These are phyloP conservation scores for Ceratobasidium sp. DNA, from an alignment of 1,284 basidiomycete species.

Conservation along the genomic window DNA sequence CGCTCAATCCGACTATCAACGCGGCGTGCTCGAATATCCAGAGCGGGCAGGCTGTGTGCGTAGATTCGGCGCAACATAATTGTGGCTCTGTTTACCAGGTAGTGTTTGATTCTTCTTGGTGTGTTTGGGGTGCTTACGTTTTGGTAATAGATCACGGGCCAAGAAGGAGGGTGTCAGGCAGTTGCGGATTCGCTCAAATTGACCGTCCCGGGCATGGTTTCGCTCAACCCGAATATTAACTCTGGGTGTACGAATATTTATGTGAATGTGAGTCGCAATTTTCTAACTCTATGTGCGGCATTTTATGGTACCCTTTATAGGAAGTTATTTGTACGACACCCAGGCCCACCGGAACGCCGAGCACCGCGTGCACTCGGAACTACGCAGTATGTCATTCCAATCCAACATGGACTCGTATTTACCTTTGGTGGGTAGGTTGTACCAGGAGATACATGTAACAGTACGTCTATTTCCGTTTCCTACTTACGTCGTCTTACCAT, in stretches of 20 bases:
- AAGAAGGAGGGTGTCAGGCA: neutral
- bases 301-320: no score
- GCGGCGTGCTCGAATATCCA: slow-evolving; percentile 15
- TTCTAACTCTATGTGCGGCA: no score
- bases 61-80: slow-evolving; percentile 4
- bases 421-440: neutral
- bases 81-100: slow-evolving; percentile 7
- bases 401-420: neutral
- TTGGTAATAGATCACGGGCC: neutral
- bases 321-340: no score
- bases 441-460: no score
- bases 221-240: slow-evolving; percentile 17
- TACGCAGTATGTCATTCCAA: neutral
- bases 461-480: no score
- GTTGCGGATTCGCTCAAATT: slow-evolving; percentile 11
- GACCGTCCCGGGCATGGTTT: neutral
- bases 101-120: neutral
- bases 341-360: no score
- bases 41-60: slow-evolving; percentile 3
- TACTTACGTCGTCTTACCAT: no score
- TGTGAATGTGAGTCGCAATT: neutral
- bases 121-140: neutral
- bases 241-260: neutral
- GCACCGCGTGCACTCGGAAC: neutral
- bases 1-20: slow-evolving; percentile 19